Percentiles rank a stretch among this genome's conserved stretches.
phyloP scores from a whole-genome alignment of 2,329 filamentous ascomycete species.

The Hyphodiscus sp. region DNA sequence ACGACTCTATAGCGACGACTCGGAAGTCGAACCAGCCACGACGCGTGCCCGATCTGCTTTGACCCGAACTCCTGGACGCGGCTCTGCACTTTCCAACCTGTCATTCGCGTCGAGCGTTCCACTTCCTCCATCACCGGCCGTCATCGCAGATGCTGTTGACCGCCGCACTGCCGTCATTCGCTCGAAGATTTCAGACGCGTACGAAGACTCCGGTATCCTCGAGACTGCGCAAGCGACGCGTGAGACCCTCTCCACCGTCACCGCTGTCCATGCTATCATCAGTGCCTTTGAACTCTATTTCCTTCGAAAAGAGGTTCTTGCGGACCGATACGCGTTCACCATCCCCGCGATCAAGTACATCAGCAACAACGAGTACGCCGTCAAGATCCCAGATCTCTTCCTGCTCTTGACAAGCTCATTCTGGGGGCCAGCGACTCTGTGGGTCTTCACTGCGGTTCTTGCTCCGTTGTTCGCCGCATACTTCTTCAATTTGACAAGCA shows the following conservation, averaged over 20 bases:
- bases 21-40: constrained; percentile 25
- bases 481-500: constrained; percentile 79
- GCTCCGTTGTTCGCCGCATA: constrained; percentile 70
- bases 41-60: constrained; percentile 26
- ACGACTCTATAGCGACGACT: constrained; percentile 26
- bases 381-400: constrained; percentile 77
- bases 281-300: constrained; percentile 63
- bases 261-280: constrained; percentile 63
- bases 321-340: constrained; percentile 66
- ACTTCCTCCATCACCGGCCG: constrained; percentile 74
- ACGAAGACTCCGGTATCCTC: constrained; percentile 59
- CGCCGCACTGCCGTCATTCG: constrained; percentile 61
- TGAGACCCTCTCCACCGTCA: constrained; percentile 64
- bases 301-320: constrained; percentile 64
- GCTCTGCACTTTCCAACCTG: constrained; percentile 22
- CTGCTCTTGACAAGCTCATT: constrained; percentile 68
- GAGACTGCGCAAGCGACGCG: constrained; percentile 61
- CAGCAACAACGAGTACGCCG: constrained; percentile 49
- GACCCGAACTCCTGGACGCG: constrained; percentile 25
- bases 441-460: constrained; percentile 65
- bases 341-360: constrained; percentile 56
- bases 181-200: constrained; percentile 56
- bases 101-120: constrained; percentile 51
- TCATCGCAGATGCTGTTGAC: constrained; percentile 71
- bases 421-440: constrained; percentile 76